These are phyloP conservation scores for Andrographis paniculata DNA, from an alignment of 305 asterid genomes.

Conservation along the genomic window DNA sequence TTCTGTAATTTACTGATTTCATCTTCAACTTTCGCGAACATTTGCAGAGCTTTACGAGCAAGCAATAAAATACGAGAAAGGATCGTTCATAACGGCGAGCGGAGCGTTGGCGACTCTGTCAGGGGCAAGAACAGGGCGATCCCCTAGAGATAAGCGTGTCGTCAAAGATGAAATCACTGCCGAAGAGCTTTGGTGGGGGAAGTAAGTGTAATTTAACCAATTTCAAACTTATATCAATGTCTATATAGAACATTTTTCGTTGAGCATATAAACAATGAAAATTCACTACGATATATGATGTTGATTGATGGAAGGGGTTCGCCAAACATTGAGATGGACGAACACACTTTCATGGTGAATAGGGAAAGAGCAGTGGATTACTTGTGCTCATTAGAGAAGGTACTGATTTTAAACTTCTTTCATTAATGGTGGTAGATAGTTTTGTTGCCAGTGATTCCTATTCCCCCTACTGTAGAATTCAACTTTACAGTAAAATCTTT, in stretches of 20 bases:
- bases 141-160: conserved; percentile 85
- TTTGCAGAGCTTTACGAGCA: conserved; percentile 73
- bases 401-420: conserved; percentile 18
- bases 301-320: conserved; percentile 25
- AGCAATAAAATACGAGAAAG: conserved; percentile 80
- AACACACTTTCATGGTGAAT: conserved; percentile 84
- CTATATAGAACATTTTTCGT: no score
- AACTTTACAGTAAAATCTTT: no score
- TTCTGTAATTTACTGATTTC: background rate
- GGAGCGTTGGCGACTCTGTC: conserved; percentile 95
- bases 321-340: conserved; percentile 96
- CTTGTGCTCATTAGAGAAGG: conserved; percentile 83
- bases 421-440: no score
- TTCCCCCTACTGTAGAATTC: no score
- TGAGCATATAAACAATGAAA: no score
- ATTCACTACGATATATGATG: no score
- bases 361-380: conserved; percentile 98
- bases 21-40: background rate
- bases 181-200: conserved; percentile 96
- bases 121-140: conserved; percentile 96
- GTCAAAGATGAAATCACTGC: conserved; percentile 75
- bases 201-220: conserved; percentile 39
- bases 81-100: conserved; percentile 66
- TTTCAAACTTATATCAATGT: no score
- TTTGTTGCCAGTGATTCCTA: no score